Evolutionary conservation across 148 eudicot species (phyloP).

Genomic region (Vaccinium vitisidaea): DNA sequence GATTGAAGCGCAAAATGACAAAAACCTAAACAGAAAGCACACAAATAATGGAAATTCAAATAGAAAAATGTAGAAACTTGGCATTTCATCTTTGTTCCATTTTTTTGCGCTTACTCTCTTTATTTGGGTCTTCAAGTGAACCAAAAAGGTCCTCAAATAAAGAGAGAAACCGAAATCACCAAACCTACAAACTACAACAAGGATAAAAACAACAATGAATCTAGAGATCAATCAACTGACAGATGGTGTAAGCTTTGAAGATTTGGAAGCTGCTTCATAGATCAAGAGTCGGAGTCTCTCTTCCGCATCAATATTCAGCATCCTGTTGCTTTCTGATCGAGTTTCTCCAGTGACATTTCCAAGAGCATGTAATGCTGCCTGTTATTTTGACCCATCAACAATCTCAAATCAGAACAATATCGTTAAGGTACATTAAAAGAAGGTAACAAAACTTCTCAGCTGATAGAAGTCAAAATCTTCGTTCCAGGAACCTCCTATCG

Average conservation of each 20-base stretch:
- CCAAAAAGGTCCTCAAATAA: slow-evolving; percentile 1
- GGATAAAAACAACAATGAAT: slow-evolving; percentile 5
- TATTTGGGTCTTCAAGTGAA: background rate
- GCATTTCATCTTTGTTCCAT: background rate
- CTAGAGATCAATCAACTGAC: slow-evolving; percentile 39
- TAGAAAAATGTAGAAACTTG: slow-evolving; percentile 11
- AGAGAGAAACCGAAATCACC: slow-evolving; percentile 9
- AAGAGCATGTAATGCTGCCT: slow-evolving; percentile 92
- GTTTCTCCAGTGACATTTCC: slow-evolving; percentile 73
- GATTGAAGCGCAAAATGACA: background rate
- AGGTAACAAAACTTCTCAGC: slow-evolving; percentile 8
- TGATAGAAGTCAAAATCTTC: background rate
- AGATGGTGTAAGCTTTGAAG: slow-evolving; percentile 72
- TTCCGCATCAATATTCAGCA: slow-evolving; percentile 60
- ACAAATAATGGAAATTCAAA: background rate
- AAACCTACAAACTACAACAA: background rate
- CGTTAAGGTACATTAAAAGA: background rate
- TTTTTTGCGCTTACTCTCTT: background rate
- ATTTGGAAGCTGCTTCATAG: slow-evolving; percentile 71
- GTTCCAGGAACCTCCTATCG: too few species aligned
- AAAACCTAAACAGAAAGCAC: background rate
- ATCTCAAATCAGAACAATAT: background rate
- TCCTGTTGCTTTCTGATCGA: slow-evolving; percentile 48
- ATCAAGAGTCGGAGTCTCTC: slow-evolving; percentile 59
- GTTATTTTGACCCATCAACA: slow-evolving; percentile 22